Base-by-base conservation (phyloP, 2,329 filamentous ascomycete species). In the Penicillium sp. region DNA sequence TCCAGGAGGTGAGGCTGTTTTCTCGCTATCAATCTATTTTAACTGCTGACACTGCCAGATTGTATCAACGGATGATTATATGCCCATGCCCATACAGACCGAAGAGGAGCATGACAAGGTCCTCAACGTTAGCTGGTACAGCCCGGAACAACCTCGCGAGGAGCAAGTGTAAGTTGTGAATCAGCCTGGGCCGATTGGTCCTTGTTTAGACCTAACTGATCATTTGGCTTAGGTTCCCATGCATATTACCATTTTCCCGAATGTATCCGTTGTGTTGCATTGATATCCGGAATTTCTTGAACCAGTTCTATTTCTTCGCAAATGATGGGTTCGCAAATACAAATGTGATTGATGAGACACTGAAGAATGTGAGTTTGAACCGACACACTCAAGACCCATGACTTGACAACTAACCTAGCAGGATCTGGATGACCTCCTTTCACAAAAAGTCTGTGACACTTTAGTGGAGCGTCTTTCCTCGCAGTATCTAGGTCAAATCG, bases 181-280 rank as follows among this genome's bases (percentile, higher is more conserved):
- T 13, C 33, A 50, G 13, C 45, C 35, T 13, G 12, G 15, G 9
- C 21, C 41, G 2, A 29, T 23, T 37, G 13, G 4, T 42, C n/a
- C n/a, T 38, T 31, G 33, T 23, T 15, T 50, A 47, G 56, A 49
- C 42, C 49, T 57, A 25, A 52, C 41, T 23, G 47, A 41, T 40
- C 8, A 31, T 21, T 42, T 37, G 38, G 17, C 19, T 23, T 61
- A 93, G 90, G 13, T 96, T 96, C 72, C 95, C 94, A 6, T 95
- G 89, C 67, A 91, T 97, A n/a, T 81, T 99, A 1, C 95, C 94
- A 0, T 99, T 99, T 74, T 97, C 93, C 13, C 93, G 97, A 69
- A 99, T 99, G 94, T 99, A 99, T 72, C 93, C 94, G 1, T 82
- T 97, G 33, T 97, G 94, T 77, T 99, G 94, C 79, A 97, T 97